Percentiles rank a stretch among this genome's conserved stretches.
phyloP scores from a whole-genome alignment of 2,329 filamentous ascomycete species.

The Pezicula rhizophila region DNA sequence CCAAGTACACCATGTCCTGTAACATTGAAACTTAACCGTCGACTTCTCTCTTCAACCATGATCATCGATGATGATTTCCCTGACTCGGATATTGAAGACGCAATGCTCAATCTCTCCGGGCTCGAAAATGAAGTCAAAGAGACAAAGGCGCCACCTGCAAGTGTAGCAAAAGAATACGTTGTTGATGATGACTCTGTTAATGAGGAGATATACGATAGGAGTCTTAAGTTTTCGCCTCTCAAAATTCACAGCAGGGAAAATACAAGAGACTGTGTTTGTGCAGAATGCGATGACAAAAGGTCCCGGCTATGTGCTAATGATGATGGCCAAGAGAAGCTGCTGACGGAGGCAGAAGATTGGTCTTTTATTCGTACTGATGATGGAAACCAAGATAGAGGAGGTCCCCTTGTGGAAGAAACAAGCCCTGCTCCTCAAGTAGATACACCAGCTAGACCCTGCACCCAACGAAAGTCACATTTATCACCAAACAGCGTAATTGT shows the following conservation, averaged over 20 bases:
- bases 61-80: not conserved
- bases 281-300: not conserved
- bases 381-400: not conserved
- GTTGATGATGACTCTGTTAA: constrained; percentile 7
- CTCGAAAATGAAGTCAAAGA: constrained; percentile 10
- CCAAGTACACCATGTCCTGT: no score
- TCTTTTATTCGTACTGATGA: constrained; percentile 12
- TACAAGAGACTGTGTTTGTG: not conserved
- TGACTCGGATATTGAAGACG: not conserved
- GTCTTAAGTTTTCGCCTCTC: constrained; percentile 22
- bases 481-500: not conserved
- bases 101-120: not conserved
- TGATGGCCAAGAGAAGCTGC: not conserved
- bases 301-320: no score
- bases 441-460: not conserved
- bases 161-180: constrained; percentile 6
- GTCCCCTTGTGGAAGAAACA: not conserved
- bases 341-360: constrained; percentile 19
- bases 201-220: constrained; percentile 20
- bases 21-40: not conserved
- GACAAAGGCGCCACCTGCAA: constrained; percentile 14
- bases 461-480: no score
- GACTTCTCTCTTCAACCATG: not conserved
- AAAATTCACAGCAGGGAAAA: constrained; percentile 1
- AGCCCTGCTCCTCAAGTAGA: not conserved